phyloP scores from a whole-genome alignment of 1,139 yeast genomes.

The Scheffersomyces quercinus region DNA sequence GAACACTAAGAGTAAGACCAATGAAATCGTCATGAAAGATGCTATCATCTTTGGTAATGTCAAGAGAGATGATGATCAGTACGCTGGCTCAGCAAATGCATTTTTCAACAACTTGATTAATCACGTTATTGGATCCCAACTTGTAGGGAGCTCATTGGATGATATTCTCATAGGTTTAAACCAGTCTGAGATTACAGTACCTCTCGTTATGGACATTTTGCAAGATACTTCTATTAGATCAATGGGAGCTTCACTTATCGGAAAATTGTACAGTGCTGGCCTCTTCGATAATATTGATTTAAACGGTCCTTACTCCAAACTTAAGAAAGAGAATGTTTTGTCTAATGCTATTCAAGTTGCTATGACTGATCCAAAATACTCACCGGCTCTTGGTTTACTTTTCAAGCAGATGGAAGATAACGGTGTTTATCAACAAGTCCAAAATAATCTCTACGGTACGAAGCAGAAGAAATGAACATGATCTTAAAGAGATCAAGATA shows the following conservation, averaged over 20 bases:
- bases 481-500: too few relatives aligned
- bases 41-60: constrained; percentile 9
- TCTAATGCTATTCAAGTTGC: constrained; percentile 24
- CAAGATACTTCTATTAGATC: constrained; percentile 24
- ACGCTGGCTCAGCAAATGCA: constrained; percentile 34
- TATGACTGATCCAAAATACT: constrained; percentile 31
- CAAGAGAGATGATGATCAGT: constrained; percentile 14
- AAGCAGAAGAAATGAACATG: background rate
- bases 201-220: constrained; percentile 27
- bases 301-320: constrained; percentile 19
- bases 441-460: constrained; percentile 38
- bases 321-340: constrained; percentile 26
- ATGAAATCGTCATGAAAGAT: constrained; percentile 13
- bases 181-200: constrained; percentile 31
- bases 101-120: constrained; percentile 36
- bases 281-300: constrained; percentile 32
- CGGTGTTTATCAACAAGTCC: constrained; percentile 35
- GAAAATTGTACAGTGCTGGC: constrained; percentile 34
- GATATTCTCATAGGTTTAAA: constrained; percentile 34
- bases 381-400: constrained; percentile 35
- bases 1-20: constrained; percentile 25
- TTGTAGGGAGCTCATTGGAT: constrained; percentile 24
- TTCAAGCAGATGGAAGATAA: constrained; percentile 33
- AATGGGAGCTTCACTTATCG: constrained; percentile 23
- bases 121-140: constrained; percentile 25